A percentile compares a stretch with the other conserved stretches of the same genome.
phyloP scores from a whole-genome alignment of 176 grass and related monocot species.

The Triticum turgidum region DNA sequence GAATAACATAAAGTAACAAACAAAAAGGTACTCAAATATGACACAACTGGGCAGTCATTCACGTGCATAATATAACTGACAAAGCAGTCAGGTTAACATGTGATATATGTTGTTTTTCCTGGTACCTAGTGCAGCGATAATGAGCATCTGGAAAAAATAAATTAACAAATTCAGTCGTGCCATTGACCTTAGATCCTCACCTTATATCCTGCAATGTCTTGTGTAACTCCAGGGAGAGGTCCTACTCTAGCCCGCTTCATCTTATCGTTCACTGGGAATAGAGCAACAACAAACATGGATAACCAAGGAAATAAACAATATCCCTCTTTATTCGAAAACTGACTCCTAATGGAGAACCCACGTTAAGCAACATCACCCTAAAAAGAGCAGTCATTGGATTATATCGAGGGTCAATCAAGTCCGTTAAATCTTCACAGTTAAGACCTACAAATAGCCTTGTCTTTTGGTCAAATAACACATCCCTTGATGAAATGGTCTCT shows the following conservation, averaged over 20 bases:
- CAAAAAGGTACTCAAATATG: background rate
- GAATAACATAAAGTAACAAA: too few relatives aligned
- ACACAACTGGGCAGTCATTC: background rate
- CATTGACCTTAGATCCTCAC: conserved; percentile 24
- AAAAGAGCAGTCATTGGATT: too few relatives aligned
- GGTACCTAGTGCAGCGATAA: background rate
- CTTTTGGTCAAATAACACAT: too few relatives aligned
- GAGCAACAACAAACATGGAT: conserved; percentile 25
- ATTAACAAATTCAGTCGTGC: background rate
- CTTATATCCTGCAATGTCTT: conserved; percentile 98
- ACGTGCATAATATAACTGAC: background rate
- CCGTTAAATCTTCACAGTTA: too few relatives aligned
- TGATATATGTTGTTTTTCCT: background rate
- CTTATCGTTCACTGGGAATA: conserved; percentile 71
- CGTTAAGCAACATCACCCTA: too few relatives aligned
- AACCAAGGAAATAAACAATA: conserved; percentile 19
- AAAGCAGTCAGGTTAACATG: background rate
- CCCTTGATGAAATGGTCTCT: too few relatives aligned
- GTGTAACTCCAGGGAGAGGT: conserved; percentile 91
- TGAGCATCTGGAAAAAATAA: background rate
- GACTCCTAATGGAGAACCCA: too few relatives aligned
- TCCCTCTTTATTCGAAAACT: too few relatives aligned
- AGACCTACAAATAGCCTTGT: too few relatives aligned
- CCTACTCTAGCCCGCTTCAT: conserved; percentile 76
- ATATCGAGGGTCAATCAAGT: too few relatives aligned